Percentiles rank a stretch among this genome's conserved stretches.
Conservation (phyloP, 2,329 filamentous ascomycete species). For the Alternaria atra region DNA sequence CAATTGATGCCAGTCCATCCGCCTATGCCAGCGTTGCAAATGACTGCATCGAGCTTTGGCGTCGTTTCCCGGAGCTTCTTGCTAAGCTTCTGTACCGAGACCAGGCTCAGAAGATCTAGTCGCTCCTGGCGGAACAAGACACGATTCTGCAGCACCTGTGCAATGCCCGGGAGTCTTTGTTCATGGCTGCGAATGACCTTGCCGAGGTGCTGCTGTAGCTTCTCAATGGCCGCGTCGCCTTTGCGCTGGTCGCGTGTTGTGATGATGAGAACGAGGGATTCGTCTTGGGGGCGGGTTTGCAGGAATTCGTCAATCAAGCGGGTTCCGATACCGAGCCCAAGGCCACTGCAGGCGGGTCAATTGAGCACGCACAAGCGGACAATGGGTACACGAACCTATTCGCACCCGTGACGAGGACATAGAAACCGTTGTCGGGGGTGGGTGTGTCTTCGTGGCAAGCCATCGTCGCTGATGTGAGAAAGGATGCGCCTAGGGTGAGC, state of each 20-base stretch:
- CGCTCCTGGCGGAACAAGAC: conserved; percentile 65
- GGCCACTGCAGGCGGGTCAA: conserved; percentile 69
- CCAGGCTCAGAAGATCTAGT: conserved; percentile 65
- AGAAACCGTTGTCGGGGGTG: conserved; percentile 50
- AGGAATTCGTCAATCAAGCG: conserved; percentile 93
- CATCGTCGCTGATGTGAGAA: conserved; percentile 22
- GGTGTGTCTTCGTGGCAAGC: conserved; percentile 29
- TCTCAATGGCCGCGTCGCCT: conserved; percentile 73
- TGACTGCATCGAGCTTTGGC: conserved; percentile 77
- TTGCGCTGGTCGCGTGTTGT: conserved; percentile 82
- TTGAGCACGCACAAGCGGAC: neutral
- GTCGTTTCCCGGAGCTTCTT: conserved; percentile 63
- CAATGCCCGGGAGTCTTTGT: conserved; percentile 49
- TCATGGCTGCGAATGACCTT: conserved; percentile 53
- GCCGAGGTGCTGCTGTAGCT: conserved; percentile 70
- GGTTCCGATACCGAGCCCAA: conserved; percentile 84
- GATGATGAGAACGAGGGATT: conserved; percentile 80
- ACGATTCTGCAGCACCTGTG: conserved; percentile 51
- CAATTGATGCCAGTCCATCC: conserved; percentile 85
- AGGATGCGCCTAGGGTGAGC: neutral
- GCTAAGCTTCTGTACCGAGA: conserved; percentile 64
- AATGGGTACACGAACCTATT: conserved; percentile 70
- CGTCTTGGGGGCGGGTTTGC: conserved; percentile 68
- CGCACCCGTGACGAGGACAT: conserved; percentile 81
- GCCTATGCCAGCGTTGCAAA: conserved; percentile 89